Conservation (phyloP, 352 stramenopile genomes). For the Globisporangium radiosum region DNA sequence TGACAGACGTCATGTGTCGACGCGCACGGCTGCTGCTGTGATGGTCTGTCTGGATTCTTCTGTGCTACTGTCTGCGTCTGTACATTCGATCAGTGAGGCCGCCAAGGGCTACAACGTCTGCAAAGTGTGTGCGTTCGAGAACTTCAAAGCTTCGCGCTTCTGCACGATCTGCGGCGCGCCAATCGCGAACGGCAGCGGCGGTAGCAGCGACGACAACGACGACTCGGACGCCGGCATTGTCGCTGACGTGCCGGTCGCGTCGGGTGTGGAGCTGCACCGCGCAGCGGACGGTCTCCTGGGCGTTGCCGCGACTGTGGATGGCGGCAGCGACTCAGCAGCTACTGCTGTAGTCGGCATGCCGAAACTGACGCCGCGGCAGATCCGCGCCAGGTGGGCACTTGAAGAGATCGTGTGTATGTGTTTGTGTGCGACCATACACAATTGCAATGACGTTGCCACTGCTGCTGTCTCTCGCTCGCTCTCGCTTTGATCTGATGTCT, state of each 20-base stretch:
- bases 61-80: too few species aligned
- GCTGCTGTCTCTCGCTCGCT: neutral
- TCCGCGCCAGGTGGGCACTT: constrained; percentile 17
- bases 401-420: neutral
- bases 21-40: neutral
- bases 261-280: constrained; percentile 3
- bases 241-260: neutral
- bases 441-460: neutral
- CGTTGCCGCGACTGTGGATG: too few species aligned
- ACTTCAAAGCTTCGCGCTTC: constrained; percentile 45
- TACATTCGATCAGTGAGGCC: constrained; percentile 21
- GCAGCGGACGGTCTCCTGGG: too few species aligned
- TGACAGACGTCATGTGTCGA: neutral
- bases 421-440: neutral
- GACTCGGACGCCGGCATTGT: neutral
- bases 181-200: constrained; percentile 10
- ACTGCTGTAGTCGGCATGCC: too few species aligned
- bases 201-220: neutral
- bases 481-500: neutral
- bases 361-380: constrained; percentile 18
- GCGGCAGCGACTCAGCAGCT: too few species aligned
- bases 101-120: constrained; percentile 40
- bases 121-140: constrained; percentile 45
- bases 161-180: constrained; percentile 40
- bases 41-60: neutral